These are phyloP conservation scores for Esteya vermicola DNA, from an alignment of 2,329 filamentous ascomycete genomes.

Conservation along the genomic window DNA sequence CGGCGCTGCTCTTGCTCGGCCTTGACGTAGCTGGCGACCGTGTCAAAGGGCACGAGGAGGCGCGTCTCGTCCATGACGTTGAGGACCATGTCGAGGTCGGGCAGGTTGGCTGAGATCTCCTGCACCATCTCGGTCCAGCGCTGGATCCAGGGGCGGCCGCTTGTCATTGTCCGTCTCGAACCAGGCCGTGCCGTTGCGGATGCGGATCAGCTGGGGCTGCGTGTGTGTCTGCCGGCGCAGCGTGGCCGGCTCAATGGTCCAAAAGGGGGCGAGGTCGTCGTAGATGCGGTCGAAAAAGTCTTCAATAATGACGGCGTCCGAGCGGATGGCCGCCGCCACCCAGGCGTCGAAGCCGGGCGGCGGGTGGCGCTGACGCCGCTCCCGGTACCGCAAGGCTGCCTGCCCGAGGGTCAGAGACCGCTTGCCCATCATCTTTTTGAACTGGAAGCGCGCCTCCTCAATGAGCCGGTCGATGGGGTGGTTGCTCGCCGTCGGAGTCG, in stretches of 20 bases:
- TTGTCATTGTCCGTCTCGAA: conserved; percentile 22
- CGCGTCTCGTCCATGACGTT: conserved; percentile 50
- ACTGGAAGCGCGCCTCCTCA: conserved; percentile 21
- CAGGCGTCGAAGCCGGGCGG: conserved; percentile 32
- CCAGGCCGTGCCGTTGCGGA: conserved; percentile 27
- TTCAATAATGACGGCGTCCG: conserved; percentile 27
- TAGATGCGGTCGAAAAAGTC: conserved; percentile 38
- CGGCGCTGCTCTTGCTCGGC: conserved; percentile 26
- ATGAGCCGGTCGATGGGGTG: conserved; percentile 34
- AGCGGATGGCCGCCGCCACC: conserved; percentile 26
- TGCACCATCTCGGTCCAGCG: conserved; percentile 32
- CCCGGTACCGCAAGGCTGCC: conserved; percentile 30
- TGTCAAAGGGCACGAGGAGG: conserved; percentile 43
- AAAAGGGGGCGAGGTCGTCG: conserved; percentile 37
- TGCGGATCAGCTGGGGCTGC: conserved; percentile 30
- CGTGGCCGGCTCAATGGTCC: conserved; percentile 29
- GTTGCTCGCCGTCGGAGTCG: not conserved
- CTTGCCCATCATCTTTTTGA: conserved; percentile 23
- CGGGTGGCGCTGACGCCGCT: conserved; percentile 29
- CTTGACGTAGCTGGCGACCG: conserved; percentile 33
- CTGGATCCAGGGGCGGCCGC: conserved; percentile 28
- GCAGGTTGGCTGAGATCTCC: conserved; percentile 37
- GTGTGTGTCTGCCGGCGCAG: conserved; percentile 20
- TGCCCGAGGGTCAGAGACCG: conserved; percentile 26
- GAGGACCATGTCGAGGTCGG: conserved; percentile 53